Percentiles rank a stretch among this genome's conserved stretches.
phyloP scores from a whole-genome alignment of 1,284 basidiomycete genomes.

The Cutaneotrichosporon arboriforme region DNA sequence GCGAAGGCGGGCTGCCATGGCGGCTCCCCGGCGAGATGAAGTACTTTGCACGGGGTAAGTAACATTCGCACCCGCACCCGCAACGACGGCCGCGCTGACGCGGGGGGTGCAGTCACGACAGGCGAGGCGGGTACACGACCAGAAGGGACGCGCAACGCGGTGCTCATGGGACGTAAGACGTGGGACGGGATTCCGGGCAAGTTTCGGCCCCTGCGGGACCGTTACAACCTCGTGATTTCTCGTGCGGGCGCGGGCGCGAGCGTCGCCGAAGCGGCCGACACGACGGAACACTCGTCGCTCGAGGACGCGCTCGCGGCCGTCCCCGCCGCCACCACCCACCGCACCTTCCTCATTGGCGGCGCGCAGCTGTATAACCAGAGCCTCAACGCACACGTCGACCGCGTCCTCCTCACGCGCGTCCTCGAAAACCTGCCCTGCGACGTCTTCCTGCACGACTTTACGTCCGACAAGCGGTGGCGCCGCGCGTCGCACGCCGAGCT shows the following conservation, averaged over 20 bases:
- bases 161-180: conserved; percentile 94
- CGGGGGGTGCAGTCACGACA: conserved; percentile 46
- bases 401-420: conserved; percentile 82
- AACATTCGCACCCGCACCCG: too few species aligned
- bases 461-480: conserved; percentile 53
- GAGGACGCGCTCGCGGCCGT: conserved; percentile 29
- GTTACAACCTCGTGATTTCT: conserved; percentile 79
- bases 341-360: conserved; percentile 81
- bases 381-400: conserved; percentile 60
- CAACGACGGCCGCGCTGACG: neutral
- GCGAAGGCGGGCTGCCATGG: conserved; percentile 75
- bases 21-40: conserved; percentile 81
- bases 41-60: conserved; percentile 71
- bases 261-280: conserved; percentile 54
- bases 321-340: conserved; percentile 16
- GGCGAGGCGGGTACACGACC: conserved; percentile 21
- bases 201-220: conserved; percentile 72
- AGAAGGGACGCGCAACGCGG: conserved; percentile 59
- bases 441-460: conserved; percentile 76
- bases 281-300: conserved; percentile 33
- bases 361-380: conserved; percentile 73
- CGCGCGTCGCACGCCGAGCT: conserved; percentile 59
- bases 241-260: conserved; percentile 54
- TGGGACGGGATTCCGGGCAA: conserved; percentile 95
- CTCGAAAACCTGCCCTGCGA: conserved; percentile 68